Conservation (phyloP, 352 stramenopile species). For the Thalassiosira livingstoniorum region DNA sequence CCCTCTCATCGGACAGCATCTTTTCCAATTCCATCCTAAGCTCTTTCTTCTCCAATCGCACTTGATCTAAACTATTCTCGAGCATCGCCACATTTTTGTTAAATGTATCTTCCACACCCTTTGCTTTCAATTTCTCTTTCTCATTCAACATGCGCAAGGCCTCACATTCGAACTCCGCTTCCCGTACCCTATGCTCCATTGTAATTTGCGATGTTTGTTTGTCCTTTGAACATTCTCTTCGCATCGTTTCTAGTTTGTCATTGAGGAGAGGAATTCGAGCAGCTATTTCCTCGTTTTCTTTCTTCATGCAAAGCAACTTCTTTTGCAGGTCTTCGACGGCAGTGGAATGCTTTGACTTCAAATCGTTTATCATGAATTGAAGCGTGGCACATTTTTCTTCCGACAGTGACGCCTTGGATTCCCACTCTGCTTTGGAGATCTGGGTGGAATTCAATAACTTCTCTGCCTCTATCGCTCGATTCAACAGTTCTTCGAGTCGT, state of each 20-base stretch:
- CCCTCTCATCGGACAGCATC: constrained; percentile 32
- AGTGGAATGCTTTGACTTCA: constrained; percentile 10
- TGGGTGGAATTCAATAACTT: constrained; percentile 13
- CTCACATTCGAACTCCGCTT: constrained; percentile 27
- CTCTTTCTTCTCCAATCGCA: constrained; percentile 39
- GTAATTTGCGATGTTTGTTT: constrained; percentile 33
- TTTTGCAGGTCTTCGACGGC: constrained; percentile 20
- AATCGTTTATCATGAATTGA: constrained; percentile 26
- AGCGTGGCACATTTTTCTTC: constrained; percentile 22
- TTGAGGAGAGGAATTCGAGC: constrained; percentile 19
- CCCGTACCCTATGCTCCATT: constrained; percentile 27
- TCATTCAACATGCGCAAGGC: constrained; percentile 11
- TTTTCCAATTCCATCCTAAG: constrained; percentile 22
- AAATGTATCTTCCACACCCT: constrained; percentile 7
- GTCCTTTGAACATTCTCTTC: constrained; percentile 17
- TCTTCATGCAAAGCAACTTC: constrained; percentile 10
- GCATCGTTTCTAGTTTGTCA: constrained; percentile 14
- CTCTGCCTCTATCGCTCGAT: constrained; percentile 27
- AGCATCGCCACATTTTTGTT: constrained; percentile 18
- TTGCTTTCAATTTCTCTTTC: constrained; percentile 26
- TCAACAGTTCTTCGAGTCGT: constrained; percentile 23
- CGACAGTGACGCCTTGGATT: constrained; percentile 11
- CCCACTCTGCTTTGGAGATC: constrained; percentile 25
- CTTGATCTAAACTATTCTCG: constrained; percentile 28
- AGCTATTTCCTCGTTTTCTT: constrained; percentile 31